A percentile compares a stretch with the other conserved stretches of the same genome.
phyloP scores from a whole-genome alignment of 495 filamentous ascomycete genomes.

The Lasiosphaeria ovina region DNA sequence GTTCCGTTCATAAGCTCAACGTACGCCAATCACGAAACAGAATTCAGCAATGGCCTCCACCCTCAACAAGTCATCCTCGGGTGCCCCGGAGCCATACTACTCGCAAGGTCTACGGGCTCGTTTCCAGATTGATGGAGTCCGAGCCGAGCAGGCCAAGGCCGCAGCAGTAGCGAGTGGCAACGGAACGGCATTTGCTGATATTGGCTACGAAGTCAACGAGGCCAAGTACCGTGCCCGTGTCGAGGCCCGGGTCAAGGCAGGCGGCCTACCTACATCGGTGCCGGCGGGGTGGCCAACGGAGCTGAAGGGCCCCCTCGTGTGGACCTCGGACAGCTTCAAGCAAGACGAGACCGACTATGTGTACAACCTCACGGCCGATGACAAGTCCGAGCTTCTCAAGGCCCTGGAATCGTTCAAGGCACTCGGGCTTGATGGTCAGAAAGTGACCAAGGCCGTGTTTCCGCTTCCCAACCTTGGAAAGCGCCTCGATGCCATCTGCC shows the following conservation, averaged over 20 bases:
- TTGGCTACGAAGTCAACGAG: conserved; percentile 25
- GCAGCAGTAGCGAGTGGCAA: neutral
- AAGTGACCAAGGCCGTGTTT: conserved; percentile 23
- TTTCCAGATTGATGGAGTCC: conserved; percentile 24
- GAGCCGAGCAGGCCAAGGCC: conserved; percentile 22
- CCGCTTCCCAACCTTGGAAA: conserved; percentile 23
- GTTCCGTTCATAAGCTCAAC: no score
- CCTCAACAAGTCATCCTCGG: neutral
- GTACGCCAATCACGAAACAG: no score
- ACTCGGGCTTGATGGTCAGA: conserved; percentile 8
- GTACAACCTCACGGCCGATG: conserved; percentile 21
- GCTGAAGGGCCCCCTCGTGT: conserved; percentile 23
- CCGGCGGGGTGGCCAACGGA: conserved; percentile 23
- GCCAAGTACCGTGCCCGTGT: conserved; percentile 22
- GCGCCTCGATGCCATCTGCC: conserved; percentile 15
- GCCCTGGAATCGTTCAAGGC: conserved; percentile 21
- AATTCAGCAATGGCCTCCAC: neutral
- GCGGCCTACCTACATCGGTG: conserved; percentile 20
- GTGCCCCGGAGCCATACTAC: conserved; percentile 18
- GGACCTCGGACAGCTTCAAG: conserved; percentile 19
- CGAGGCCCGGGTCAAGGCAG: conserved; percentile 19
- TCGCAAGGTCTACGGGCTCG: conserved; percentile 27
- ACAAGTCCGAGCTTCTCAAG: conserved; percentile 23
- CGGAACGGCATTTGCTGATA: conserved; percentile 12
- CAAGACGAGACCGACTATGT: conserved; percentile 22